Base-by-base conservation (phyloP, 768 basidiomycete genomes). In the Lactifluus subvellereus region DNA sequence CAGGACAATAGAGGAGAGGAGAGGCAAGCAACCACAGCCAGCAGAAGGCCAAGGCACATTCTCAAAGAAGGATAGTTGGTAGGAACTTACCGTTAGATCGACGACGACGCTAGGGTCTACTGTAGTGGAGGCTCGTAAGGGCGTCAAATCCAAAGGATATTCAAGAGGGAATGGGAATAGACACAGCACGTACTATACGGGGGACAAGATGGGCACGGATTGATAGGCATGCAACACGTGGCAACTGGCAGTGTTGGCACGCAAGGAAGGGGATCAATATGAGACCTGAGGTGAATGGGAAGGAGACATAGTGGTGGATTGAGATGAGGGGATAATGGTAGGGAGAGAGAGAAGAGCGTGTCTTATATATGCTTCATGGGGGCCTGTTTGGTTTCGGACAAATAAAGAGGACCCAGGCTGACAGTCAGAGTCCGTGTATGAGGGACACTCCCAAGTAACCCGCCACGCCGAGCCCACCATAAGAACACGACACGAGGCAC, bases 291-390 rank as follows among this genome's bases (percentile, higher is more conserved):
- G 58, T 38, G 48, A 38, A 22, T 13, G 47, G 6, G 27, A 37
- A 43, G 20, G 14, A 40, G 55, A 27, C 7, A 45, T 55, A 58
- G 58, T 60, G 58, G 53, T 43, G 62, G 54, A 16, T 35, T 13
- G 48, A 37, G 53, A 33, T 30, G 30, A 55, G 43, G 54, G 50
- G 40, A 27, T 20, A 42, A 55, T 60, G 54, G 40, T 47, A 10
- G 53, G 40, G 40, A 58, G 20, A 38, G 53, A 42, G 49, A 11
- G 48, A 64, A 45, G 40, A 35, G 62, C 48, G 62, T 58, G 62
- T 64, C 62, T 64, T 64, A 54, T 64, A 64, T 64, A 64, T 50
- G 32, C 58, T 51, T 37, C 58, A 59, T 59, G 62, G 57, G 62
- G 62, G 6, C 20, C 30, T 64, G 58, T 64, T 64, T 64, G 62